Conservation (phyloP, 75 land plant genomes). For the Pinus albicaulis region DNA sequence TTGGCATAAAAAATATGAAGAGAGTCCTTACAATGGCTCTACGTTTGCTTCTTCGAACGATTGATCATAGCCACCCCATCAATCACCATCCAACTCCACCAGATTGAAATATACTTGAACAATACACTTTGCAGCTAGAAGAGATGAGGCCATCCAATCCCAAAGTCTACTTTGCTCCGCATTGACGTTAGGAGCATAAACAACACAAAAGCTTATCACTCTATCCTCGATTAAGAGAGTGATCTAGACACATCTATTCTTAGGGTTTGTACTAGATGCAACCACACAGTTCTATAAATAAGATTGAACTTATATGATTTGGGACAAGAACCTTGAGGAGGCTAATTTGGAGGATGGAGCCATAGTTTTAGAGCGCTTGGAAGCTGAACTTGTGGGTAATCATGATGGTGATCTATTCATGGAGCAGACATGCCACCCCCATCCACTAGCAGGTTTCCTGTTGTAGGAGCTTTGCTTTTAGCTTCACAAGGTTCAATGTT, state of each 20-base stretch:
- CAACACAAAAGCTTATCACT: neutral
- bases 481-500: too few relatives aligned
- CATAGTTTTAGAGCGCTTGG: too few relatives aligned
- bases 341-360: too few relatives aligned
- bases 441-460: too few relatives aligned
- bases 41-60: neutral
- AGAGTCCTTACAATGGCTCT: neutral
- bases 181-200: neutral
- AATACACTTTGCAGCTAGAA: neutral
- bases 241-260: neutral
- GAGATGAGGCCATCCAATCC: neutral
- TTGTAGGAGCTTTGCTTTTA: too few relatives aligned
- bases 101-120: neutral
- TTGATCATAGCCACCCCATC: neutral
- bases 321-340: too few relatives aligned
- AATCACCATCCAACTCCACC: neutral
- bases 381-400: too few relatives aligned
- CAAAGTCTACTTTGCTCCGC: neutral
- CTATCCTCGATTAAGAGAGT: neutral
- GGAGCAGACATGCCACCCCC: too few relatives aligned
- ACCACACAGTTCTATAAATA: neutral
- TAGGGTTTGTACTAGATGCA: neutral
- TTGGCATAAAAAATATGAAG: neutral
- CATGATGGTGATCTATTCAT: too few relatives aligned
- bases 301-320: neutral